Evolutionary conservation across 768 basidiomycete genomes (phyloP).

Genomic region (Pholiota conissans): DNA sequence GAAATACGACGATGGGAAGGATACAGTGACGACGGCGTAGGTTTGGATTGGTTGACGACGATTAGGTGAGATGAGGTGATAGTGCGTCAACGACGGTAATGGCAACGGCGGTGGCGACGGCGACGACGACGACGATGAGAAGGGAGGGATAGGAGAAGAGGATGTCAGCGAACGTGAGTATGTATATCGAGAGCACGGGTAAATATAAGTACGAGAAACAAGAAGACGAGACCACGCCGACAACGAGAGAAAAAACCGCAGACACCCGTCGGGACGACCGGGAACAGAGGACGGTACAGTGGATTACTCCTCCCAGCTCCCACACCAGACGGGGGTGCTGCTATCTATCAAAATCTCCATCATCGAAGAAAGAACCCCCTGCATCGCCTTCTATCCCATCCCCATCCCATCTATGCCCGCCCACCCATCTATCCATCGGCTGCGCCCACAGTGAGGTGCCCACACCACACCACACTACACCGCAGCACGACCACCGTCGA

Average conservation of each 20-base stretch:
- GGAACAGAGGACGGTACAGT: not conserved
- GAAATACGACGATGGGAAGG: not conserved
- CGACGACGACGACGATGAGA: not conserved
- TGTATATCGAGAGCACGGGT: too few species aligned
- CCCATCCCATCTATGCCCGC: too few species aligned
- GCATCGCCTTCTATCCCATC: not conserved
- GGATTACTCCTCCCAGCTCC: conserved; percentile 3
- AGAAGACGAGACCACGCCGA: not conserved
- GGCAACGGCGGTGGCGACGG: not conserved
- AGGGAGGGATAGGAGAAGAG: not conserved
- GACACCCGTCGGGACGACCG: not conserved
- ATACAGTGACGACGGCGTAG: too few species aligned
- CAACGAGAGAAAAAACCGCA: not conserved
- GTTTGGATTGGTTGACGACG: too few species aligned
- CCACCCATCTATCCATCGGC: not conserved
- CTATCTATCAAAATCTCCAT: not conserved
- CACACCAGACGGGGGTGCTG: conserved; percentile 12
- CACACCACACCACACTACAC: too few species aligned
- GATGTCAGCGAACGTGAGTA: not conserved
- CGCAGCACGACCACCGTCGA: too few species aligned
- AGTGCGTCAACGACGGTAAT: not conserved
- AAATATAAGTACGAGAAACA: conserved; percentile 1
- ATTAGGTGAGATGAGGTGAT: not conserved
- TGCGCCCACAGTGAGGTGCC: too few species aligned
- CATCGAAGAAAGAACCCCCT: not conserved